Evolutionary conservation across 768 basidiomycete genomes (phyloP).

Genomic region (Cubamyces lactineus): DNA sequence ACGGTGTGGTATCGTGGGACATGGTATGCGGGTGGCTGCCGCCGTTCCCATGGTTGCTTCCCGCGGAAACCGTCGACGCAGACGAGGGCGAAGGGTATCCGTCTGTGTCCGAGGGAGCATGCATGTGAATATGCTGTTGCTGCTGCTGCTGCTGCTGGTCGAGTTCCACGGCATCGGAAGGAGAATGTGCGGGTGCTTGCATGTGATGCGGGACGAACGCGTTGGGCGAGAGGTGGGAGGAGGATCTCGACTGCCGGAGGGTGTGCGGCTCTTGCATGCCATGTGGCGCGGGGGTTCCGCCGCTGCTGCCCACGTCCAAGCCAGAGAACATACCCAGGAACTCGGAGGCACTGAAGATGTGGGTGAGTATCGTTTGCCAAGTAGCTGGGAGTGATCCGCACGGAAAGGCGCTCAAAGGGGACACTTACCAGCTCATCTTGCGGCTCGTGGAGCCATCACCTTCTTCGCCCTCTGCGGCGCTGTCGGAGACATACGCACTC

Average conservation of each 20-base stretch:
- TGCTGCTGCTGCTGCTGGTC: conserved; percentile 3
- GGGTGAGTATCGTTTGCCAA: background rate
- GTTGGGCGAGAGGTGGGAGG: conserved; percentile 16
- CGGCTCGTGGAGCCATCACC: conserved; percentile 23
- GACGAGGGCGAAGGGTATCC: conserved; percentile 27
- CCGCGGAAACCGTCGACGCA: conserved; percentile 24
- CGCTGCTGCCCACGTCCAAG: conserved; percentile 28
- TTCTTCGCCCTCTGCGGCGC: conserved; percentile 22
- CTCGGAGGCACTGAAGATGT: conserved; percentile 25
- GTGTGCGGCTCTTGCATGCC: conserved; percentile 13
- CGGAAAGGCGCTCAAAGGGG: background rate
- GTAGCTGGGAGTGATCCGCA: background rate
- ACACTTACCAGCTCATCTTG: conserved; percentile 29
- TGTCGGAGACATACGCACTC: conserved; percentile 32
- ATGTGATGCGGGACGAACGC: conserved; percentile 7
- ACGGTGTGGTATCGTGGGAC: conserved; percentile 13
- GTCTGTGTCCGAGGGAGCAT: conserved; percentile 6
- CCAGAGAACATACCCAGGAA: conserved; percentile 30
- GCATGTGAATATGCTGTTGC: conserved; percentile 2
- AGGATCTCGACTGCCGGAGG: conserved; percentile 2
- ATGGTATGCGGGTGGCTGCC: conserved; percentile 12
- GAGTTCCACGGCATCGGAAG: conserved; percentile 1
- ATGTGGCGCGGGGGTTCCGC: conserved; percentile 17
- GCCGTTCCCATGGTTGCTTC: conserved; percentile 13
- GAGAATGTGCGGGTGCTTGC: conserved; percentile 11